phyloP scores from a whole-genome alignment of 139 green algal genomes.

The Asterochloris erici region DNA sequence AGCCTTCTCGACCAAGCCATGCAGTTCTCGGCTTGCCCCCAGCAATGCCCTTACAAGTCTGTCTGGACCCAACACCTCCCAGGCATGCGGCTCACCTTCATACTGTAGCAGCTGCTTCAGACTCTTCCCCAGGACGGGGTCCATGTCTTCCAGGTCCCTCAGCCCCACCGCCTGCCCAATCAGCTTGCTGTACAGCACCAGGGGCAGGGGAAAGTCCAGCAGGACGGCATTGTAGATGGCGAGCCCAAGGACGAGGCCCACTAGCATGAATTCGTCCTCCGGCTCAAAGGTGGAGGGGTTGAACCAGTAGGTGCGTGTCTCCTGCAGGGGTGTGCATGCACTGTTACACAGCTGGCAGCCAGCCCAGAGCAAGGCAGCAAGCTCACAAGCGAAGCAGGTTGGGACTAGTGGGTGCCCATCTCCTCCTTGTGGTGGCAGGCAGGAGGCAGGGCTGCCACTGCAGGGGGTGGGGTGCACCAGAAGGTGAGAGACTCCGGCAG shows the following conservation, averaged over 20 bases:
- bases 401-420: too few species aligned
- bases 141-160: slow-evolving; percentile 85
- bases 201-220: slow-evolving; percentile 84
- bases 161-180: slow-evolving; percentile 67
- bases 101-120: slow-evolving; percentile 70
- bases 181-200: slow-evolving; percentile 90
- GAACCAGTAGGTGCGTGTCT: slow-evolving; percentile 87
- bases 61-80: background rate
- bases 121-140: slow-evolving; percentile 69
- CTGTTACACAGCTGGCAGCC: background rate
- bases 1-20: too few species aligned
- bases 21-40: too few species aligned
- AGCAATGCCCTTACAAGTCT: too few species aligned
- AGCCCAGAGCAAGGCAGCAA: too few species aligned
- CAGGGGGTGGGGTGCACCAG: too few species aligned
- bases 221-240: slow-evolving; percentile 95
- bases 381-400: too few species aligned
- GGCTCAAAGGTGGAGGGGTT: slow-evolving; percentile 57
- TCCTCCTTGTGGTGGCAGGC: too few species aligned
- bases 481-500: too few species aligned
- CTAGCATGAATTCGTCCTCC: slow-evolving; percentile 77
- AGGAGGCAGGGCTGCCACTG: too few species aligned
- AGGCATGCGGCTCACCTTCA: slow-evolving; percentile 25
- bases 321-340: slow-evolving; percentile 15
- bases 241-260: slow-evolving; percentile 85